Evolutionary conservation across 2,329 filamentous ascomycete genomes (phyloP), one percentile per base, ranked within the genome.

Genomic region (Aspergillus brasiliensis): DNA sequence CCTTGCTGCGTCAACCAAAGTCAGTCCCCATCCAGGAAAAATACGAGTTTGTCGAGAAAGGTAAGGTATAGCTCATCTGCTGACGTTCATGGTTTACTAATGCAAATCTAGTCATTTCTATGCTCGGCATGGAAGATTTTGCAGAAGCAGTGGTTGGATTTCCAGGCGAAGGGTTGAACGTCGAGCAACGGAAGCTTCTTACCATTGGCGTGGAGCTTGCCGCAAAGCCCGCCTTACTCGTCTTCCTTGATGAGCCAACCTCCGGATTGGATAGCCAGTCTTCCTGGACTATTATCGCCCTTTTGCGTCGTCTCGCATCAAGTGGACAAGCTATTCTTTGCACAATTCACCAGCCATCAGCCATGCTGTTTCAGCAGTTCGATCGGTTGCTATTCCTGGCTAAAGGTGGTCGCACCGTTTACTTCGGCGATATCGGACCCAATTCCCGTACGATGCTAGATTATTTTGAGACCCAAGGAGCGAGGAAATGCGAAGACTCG

Each of bases 121-220:
- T 97, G 60, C 81, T 97, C 19, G 91, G 93, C 34, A 96, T 97
- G 92, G 82, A 91, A 60, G 87, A 91, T 55, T 96, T 94, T 68
- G 90, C 91, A 15, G 91, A 95, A 69, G 92, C 92, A 7, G 83
- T 96, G 54, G 91, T 97, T 56, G 92, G 92, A 79, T 88, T 91
- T 17, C 91, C 91, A 0, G 92, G 92, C 46, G 91, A 94, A 79
- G 92, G 82, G 69, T 74, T 84, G 51, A 84, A 84, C 58, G 80
- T 84, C 44, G 85, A 87, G 68, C 85, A 88, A 68, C 78, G 85
- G 8, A 87, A 87, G 71, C 88, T 91, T 63, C 82, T 97, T 5
- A 97, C 92, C 0, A 96, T 97, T 63, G 93, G 92, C 72, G 92
- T 97, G 28, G 93, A 97, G 73, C 84, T 97, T 21, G 92, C 91